Evolutionary conservation across 257 asterid genomes (phyloP), one percentile per base, ranked within the genome.

Genomic region (Plantago ovata): DNA sequence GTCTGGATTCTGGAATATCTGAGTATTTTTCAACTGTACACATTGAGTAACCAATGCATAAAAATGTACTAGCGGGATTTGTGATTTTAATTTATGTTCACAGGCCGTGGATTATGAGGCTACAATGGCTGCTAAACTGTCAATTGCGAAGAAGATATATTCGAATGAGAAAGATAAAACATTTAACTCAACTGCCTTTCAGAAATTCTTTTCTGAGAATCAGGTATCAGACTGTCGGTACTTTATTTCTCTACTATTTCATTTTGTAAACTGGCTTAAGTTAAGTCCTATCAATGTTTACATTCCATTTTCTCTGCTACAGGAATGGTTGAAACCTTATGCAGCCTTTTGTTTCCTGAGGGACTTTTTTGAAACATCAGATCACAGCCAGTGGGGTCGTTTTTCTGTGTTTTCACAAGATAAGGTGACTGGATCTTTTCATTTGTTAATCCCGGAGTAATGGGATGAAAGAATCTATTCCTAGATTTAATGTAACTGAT

Each of bases 291-390:
- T 49, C 23, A 13, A 38, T 19, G 16, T 19, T 60, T 60, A 16
- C 28, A 1, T 52, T 44, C 14, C 15, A 15, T 42, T 39, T 45
- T 64, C 56, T 69, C 52, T 56, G 61, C 20, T 52, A 65, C 79
- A 91, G 98, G 98, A 84, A 50, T 92, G 98, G 98, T 69, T 92
- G 68, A 84, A 81, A 63, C 95, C 98, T 53, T 86, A 92, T 61
- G 95, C 97, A 61, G 95, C 98, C 68, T 92, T 88, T 82, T 92
- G 97, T 81, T 92, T 84, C 64, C 79, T 92, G 38, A 76, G 98
- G 42, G 95, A 92, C 77, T 88, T 92, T 72, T 92, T 92, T 55
- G 97, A 92, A 82, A 88, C 98, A 49, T 85, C 97, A n/a, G 95
- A 92, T 58, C 95, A 71, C 79, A 84, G 86, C 71, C 97, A 88